These are phyloP conservation scores for Podaxis pistillaris DNA, from an alignment of 768 basidiomycete genomes.

Conservation along the genomic window DNA sequence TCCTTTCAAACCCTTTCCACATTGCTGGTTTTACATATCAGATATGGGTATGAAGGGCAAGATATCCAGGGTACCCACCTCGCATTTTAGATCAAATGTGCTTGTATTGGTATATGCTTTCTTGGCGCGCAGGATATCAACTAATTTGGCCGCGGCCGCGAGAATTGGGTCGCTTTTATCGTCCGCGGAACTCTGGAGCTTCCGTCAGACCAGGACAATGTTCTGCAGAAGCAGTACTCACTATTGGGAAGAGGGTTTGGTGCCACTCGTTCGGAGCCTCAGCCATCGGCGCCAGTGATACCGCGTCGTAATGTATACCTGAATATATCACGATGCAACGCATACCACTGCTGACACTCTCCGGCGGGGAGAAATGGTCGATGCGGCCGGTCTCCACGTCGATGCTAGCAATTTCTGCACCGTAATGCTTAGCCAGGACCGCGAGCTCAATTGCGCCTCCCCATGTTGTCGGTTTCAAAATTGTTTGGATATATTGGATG, in stretches of 20 bases:
- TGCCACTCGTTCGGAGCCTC: conserved; percentile 87
- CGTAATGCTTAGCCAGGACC: conserved; percentile 79
- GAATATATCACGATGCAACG: conserved; percentile 86
- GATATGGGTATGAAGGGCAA: conserved; percentile 8
- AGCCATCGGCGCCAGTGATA: conserved; percentile 73
- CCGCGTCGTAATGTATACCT: conserved; percentile 96
- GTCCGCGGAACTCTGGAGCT: conserved; percentile 26
- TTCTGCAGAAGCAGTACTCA: conserved; percentile 23
- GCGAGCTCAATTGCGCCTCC: conserved; percentile 95
- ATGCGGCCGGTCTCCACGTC: conserved; percentile 92
- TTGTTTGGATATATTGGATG: conserved; percentile 75
- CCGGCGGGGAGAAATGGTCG: conserved; percentile 71
- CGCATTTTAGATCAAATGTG: conserved; percentile 88
- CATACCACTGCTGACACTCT: conserved; percentile 34
- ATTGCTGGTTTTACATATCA: conserved; percentile 47
- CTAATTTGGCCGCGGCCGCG: conserved; percentile 67
- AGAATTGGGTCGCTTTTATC: conserved; percentile 55
- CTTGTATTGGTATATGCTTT: conserved; percentile 89
- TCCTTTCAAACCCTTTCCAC: conserved; percentile 83
- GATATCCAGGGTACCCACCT: conserved; percentile 44
- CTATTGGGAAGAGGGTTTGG: conserved; percentile 76
- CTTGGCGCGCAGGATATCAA: conserved; percentile 66
- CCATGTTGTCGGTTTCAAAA: conserved; percentile 80
- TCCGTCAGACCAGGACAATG: not conserved
- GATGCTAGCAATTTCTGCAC: conserved; percentile 83